phyloP scores from a whole-genome alignment of 164 flowering plant genomes.

The Aristolochia fimbriata region DNA sequence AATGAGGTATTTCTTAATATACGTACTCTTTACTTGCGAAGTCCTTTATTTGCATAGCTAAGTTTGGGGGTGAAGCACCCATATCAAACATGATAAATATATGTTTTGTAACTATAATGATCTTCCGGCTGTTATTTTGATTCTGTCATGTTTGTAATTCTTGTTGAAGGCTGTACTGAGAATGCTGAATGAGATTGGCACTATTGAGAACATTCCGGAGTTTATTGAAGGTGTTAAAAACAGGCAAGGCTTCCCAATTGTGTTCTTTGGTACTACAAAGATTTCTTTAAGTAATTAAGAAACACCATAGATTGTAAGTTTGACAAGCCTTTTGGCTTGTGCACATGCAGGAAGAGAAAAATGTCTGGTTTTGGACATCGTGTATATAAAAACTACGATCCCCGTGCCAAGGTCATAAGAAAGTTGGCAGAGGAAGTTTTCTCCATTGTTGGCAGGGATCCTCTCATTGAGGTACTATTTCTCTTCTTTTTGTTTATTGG shows the following conservation, averaged over 20 bases:
- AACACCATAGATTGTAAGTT: neutral
- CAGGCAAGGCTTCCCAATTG: slow-evolving; percentile 30
- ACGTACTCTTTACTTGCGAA: neutral
- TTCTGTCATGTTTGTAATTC: slow-evolving; percentile 3
- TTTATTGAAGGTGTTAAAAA: slow-evolving; percentile 95
- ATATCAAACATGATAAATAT: neutral
- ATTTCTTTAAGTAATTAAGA: too few species aligned
- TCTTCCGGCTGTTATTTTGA: neutral
- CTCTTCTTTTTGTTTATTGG: neutral
- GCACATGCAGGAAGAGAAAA: slow-evolving; percentile 68
- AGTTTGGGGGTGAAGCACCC: neutral
- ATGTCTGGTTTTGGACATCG: slow-evolving; percentile 99
- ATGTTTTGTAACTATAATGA: neutral
- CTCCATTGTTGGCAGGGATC: slow-evolving; percentile 96
- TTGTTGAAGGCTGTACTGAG: slow-evolving; percentile 81
- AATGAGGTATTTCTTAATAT: slow-evolving; percentile 60
- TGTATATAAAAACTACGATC: slow-evolving; percentile 97
- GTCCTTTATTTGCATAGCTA: too few species aligned
- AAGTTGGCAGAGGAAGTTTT: slow-evolving; percentile 95
- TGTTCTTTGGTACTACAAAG: neutral
- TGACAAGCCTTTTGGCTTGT: neutral
- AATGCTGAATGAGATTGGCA: slow-evolving; percentile 92
- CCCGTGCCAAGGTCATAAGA: slow-evolving; percentile 91
- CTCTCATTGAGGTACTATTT: slow-evolving; percentile 77
- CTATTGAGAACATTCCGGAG: slow-evolving; percentile 85